Evolutionary conservation across 2,329 filamentous ascomycete species (phyloP).

Genomic region (Fusarium denticulatum): DNA sequence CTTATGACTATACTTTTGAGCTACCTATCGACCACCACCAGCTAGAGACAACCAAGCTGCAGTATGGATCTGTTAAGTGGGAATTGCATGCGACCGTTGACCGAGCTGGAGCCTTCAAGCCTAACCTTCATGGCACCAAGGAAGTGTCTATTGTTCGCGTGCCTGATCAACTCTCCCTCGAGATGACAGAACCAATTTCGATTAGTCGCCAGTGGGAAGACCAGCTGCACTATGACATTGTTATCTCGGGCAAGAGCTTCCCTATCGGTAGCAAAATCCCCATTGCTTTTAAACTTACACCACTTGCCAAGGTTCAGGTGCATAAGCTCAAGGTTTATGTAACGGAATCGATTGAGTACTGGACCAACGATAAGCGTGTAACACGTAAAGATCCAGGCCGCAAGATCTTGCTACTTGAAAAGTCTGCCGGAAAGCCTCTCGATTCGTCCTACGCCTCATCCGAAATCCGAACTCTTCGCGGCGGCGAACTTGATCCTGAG

Average conservation of each 20-base stretch:
- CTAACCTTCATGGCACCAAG: conserved; percentile 83
- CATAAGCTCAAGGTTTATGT: conserved; percentile 92
- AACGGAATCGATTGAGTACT: conserved; percentile 91
- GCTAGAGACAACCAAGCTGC: conserved; percentile 87
- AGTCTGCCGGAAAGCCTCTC: conserved; percentile 81
- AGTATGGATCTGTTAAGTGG: conserved; percentile 87
- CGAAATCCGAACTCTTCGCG: conserved; percentile 78
- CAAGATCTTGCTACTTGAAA: conserved; percentile 89
- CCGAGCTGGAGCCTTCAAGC: conserved; percentile 87
- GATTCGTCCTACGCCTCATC: conserved; percentile 79
- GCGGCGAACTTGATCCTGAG: conserved; percentile 74
- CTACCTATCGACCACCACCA: conserved; percentile 88
- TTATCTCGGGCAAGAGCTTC: conserved; percentile 95
- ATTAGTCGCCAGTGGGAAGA: conserved; percentile 96
- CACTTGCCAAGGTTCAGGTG: conserved; percentile 90
- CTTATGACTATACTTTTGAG: conserved; percentile 79
- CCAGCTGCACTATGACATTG: conserved; percentile 93
- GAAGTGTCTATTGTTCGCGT: conserved; percentile 87
- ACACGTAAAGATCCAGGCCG: conserved; percentile 85
- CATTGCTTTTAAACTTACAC: conserved; percentile 93
- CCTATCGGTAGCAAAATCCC: conserved; percentile 88
- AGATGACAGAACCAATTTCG: conserved; percentile 92
- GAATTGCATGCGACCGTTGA: conserved; percentile 87
- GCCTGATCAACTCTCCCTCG: conserved; percentile 86
- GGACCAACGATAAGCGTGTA: conserved; percentile 84